These are phyloP conservation scores for Cavenderia fasciculata DNA, from an alignment of 78 protist species.

Conservation along the genomic window DNA sequence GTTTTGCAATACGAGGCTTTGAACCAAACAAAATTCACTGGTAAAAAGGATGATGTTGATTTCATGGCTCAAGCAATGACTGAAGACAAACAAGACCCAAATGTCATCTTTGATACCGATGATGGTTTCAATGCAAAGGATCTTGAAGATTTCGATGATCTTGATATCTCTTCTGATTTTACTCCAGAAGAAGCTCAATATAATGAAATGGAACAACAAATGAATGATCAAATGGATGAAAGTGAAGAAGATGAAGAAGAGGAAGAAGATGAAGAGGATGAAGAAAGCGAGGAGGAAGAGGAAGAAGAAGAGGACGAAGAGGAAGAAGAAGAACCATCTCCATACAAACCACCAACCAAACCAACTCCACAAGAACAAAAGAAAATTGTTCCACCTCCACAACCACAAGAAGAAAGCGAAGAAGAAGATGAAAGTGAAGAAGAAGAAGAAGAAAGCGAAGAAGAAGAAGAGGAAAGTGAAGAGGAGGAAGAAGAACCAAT, in stretches of 20 bases:
- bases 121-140: slow-evolving; percentile 58
- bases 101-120: slow-evolving; percentile 53
- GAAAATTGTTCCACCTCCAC: no score
- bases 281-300: background rate
- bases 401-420: background rate
- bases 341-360: background rate
- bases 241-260: background rate
- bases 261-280: background rate
- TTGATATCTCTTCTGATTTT: slow-evolving; percentile 8
- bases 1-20: slow-evolving; percentile 24
- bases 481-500: slow-evolving; percentile 5
- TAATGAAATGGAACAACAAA: background rate
- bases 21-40: slow-evolving; percentile 48
- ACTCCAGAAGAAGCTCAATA: slow-evolving; percentile 1
- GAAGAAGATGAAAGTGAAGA: background rate
- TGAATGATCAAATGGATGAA: background rate
- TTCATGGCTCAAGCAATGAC: slow-evolving; percentile 43
- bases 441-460: slow-evolving; percentile 1
- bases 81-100: slow-evolving; percentile 36
- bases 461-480: background rate
- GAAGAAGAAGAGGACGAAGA: background rate
- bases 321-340: background rate
- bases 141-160: slow-evolving; percentile 56
- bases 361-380: background rate
- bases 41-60: slow-evolving; percentile 59